Percentiles rank a stretch among this genome's conserved stretches.
These are phyloP conservation scores for Dactylellina sp. DNA, from an alignment of 2,329 filamentous ascomycete genomes.

Conservation along the genomic window DNA sequence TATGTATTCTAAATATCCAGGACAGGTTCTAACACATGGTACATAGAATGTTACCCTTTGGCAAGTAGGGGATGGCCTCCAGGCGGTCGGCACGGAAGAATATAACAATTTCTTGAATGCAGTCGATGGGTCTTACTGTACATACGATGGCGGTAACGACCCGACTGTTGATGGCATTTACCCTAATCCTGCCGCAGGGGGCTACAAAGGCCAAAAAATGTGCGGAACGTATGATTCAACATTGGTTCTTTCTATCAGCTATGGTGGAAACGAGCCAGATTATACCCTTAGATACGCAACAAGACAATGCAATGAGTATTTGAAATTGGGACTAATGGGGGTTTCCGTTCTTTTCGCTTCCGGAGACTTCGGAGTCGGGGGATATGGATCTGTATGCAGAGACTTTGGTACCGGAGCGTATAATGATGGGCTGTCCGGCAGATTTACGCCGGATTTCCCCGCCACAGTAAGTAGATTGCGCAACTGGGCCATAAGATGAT, in stretches of 20 bases:
- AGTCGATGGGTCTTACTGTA: slow-evolving; percentile 68
- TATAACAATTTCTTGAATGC: slow-evolving; percentile 75
- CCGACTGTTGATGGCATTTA: slow-evolving; percentile 65
- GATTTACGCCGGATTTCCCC: slow-evolving; percentile 60
- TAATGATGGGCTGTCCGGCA: slow-evolving; percentile 40
- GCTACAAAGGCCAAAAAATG: slow-evolving; percentile 69
- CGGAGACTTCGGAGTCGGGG: slow-evolving; percentile 71
- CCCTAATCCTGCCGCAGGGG: slow-evolving; percentile 68
- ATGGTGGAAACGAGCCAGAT: slow-evolving; percentile 75
- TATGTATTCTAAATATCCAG: slow-evolving; percentile 70
- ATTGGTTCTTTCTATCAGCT: slow-evolving; percentile 67
- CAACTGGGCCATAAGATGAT: slow-evolving; percentile 64
- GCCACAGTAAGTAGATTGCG: slow-evolving; percentile 70
- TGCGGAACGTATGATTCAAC: slow-evolving; percentile 58
- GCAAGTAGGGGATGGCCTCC: slow-evolving; percentile 65
- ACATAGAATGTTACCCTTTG: slow-evolving; percentile 68
- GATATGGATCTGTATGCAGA: slow-evolving; percentile 67
- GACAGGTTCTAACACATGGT: slow-evolving; percentile 65
- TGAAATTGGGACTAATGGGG: slow-evolving; percentile 74
- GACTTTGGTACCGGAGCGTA: slow-evolving; percentile 32
- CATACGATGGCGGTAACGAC: slow-evolving; percentile 64
- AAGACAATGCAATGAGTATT: slow-evolving; percentile 73
- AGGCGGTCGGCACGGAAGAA: slow-evolving; percentile 73
- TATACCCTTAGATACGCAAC: slow-evolving; percentile 72
- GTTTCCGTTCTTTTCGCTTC: slow-evolving; percentile 73